Percentiles rank a stretch among this genome's conserved stretches.
phyloP scores from a whole-genome alignment of 176 grass and related monocot genomes.

The Cenchrus purpureus region DNA sequence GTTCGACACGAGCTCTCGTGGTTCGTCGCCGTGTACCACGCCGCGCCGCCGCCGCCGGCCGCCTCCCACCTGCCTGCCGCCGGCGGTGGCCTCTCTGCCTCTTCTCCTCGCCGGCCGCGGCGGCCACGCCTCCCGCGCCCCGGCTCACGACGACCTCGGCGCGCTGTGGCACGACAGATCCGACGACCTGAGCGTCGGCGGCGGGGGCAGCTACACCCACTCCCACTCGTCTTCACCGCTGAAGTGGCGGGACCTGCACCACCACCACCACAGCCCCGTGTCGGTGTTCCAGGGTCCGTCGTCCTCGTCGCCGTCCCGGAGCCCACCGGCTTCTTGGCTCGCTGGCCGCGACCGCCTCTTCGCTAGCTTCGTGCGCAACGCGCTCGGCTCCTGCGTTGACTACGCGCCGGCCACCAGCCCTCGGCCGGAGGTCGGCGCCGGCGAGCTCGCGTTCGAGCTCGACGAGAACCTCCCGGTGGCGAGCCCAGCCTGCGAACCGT shows the following conservation, averaged over 20 bases:
- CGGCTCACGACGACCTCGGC: slow-evolving; percentile 52
- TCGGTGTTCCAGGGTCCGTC: slow-evolving; percentile 70
- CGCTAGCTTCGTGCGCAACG: slow-evolving; percentile 65
- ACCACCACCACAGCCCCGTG: slow-evolving; percentile 65
- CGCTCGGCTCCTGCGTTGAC: slow-evolving; percentile 68
- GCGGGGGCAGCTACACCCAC: slow-evolving; percentile 33
- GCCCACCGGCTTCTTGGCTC: slow-evolving; percentile 56
- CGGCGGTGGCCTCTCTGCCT: slow-evolving; percentile 76
- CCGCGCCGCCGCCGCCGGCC: slow-evolving; percentile 41
- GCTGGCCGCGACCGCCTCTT: slow-evolving; percentile 58
- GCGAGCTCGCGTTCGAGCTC: slow-evolving; percentile 67
- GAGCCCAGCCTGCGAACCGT: slow-evolving; percentile 58
- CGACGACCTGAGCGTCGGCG: slow-evolving; percentile 55
- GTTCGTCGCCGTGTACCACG: slow-evolving; percentile 46
- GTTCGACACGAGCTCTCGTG: slow-evolving; percentile 54
- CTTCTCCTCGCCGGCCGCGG: slow-evolving; percentile 60
- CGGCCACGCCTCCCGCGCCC: slow-evolving; percentile 34
- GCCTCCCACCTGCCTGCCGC: slow-evolving; percentile 42
- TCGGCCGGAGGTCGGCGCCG: slow-evolving; percentile 35
- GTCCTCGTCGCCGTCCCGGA: slow-evolving; percentile 56
- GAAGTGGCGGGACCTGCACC: slow-evolving; percentile 72
- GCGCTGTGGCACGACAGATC: slow-evolving; percentile 61
- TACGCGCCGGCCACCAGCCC: slow-evolving; percentile 54
- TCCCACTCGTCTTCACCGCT: slow-evolving; percentile 54
- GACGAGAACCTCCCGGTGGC: slow-evolving; percentile 55